Evolutionary conservation across 768 basidiomycete genomes (phyloP), one percentile per base, ranked within the genome.

Genomic region (Leccinum imitatum): DNA sequence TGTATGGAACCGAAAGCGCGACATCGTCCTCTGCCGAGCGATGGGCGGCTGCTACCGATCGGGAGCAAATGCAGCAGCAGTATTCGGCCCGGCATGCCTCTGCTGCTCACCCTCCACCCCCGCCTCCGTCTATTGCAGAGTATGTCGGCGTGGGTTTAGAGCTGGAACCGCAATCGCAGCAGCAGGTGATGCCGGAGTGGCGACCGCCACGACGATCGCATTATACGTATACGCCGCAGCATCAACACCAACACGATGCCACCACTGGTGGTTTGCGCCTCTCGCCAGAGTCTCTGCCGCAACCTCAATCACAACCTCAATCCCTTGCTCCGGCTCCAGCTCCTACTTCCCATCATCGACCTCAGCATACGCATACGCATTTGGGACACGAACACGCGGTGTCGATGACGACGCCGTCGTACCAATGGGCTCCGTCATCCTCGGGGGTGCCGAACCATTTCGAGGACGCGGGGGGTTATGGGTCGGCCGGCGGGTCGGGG

Each of bases 191-290:
- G 13, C 52, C 71, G 3, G 59, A 69, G 19, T 74, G 71, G 71
- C 71, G 71, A 19, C 69, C 73, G 11, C 63, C 71, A 9, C 69
- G 67, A 3, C 64, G 66, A 23, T 60, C 73, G 3, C 67, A 73
- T 17, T 71, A 74, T 53, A 15, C 71, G 10, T 74, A 73, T 59
- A 54, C 58, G 8, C 67, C 63, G 8, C 71, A 59, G 21, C 58
- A 59, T 54, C 64, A 61, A 19, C 58, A 59, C 1, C 23, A 44
- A 44, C 47, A 15, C 23, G 14, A 50, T 25, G 52, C 63, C 56
- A 4, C 62, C 61, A 15, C 51, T 58, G 41, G 57, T n/a, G n/a
- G 41, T 44, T 3, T 4, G n/a, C 17, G n/a, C n/a, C n/a, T n/a
- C n/a, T 44, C 41, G 4, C 10, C 41, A 9, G 41, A 59, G 41